These are phyloP conservation scores for Ophiostoma quercus DNA, from an alignment of 2,329 filamentous ascomycete genomes.

Conservation along the genomic window DNA sequence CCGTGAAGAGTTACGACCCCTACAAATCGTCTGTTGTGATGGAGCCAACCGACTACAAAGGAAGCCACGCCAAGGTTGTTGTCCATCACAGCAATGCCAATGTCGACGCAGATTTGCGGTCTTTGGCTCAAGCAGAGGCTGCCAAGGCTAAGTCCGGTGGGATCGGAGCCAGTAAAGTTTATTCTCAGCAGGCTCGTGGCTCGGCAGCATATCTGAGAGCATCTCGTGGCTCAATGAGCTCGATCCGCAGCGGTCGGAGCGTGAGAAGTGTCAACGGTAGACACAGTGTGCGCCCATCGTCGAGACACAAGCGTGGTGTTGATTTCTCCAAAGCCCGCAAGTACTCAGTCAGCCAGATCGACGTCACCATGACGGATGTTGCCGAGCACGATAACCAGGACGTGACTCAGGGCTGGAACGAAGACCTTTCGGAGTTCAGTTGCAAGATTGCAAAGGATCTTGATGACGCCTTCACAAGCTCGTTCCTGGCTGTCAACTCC, in stretches of 20 bases:
- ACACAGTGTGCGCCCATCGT: slow-evolving; percentile 41
- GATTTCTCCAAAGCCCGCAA: slow-evolving; percentile 50
- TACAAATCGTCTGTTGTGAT: slow-evolving; percentile 63
- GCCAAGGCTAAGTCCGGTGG: slow-evolving; percentile 18
- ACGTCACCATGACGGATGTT: slow-evolving; percentile 12
- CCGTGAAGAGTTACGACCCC: slow-evolving; percentile 70
- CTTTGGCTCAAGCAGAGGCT: slow-evolving; percentile 31
- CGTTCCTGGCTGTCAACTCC: slow-evolving; percentile 37
- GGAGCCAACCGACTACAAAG: slow-evolving; percentile 41
- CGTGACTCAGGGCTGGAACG: slow-evolving; percentile 46
- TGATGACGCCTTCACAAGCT: slow-evolving; percentile 83
- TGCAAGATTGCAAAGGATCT: slow-evolving; percentile 82
- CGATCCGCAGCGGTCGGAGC: slow-evolving; percentile 42
- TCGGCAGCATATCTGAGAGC: slow-evolving; percentile 33
- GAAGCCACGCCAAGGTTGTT: slow-evolving; percentile 61
- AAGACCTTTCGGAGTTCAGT: slow-evolving; percentile 79
- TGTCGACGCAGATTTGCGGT: slow-evolving; percentile 35
- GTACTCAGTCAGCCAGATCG: slow-evolving; percentile 29
- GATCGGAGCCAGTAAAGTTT: slow-evolving; percentile 25
- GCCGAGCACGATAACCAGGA: slow-evolving; percentile 17
- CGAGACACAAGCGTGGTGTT: slow-evolving; percentile 49
- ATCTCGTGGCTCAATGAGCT: slow-evolving; percentile 44
- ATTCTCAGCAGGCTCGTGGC: slow-evolving; percentile 32
- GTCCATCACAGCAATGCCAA: slow-evolving; percentile 53
- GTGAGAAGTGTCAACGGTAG: slow-evolving; percentile 31